Conservation (phyloP, 108 stramenopile species). For the Nitzschia sp. region DNA sequence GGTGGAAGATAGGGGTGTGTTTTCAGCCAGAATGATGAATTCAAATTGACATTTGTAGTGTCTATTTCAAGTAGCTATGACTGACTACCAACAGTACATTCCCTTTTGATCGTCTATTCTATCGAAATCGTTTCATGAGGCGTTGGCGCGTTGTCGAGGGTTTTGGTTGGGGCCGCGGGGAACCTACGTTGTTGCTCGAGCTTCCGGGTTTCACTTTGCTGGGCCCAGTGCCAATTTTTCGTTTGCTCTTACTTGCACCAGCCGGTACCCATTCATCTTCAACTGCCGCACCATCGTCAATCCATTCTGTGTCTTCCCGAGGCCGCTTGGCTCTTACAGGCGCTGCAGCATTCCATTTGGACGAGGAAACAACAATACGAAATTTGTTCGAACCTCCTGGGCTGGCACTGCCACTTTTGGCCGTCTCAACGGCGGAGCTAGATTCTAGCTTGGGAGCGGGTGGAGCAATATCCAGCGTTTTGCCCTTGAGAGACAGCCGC, state of each 20-base stretch:
- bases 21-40: too few relatives aligned
- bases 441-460: not conserved
- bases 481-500: slow-evolving; percentile 11
- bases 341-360: not conserved
- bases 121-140: slow-evolving; percentile 31
- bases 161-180: not conserved
- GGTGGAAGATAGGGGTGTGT: slow-evolving; percentile 27
- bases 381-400: not conserved
- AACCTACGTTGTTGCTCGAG: not conserved
- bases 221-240: not conserved
- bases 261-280: slow-evolving; percentile 38
- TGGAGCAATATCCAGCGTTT: not conserved
- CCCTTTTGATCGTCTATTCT: not conserved
- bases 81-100: not conserved
- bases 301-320: slow-evolving; percentile 30
- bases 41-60: not conserved
- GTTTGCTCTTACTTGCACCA: not conserved
- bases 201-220: not conserved
- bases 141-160: slow-evolving; percentile 22
- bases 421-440: not conserved
- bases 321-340: slow-evolving; percentile 5
- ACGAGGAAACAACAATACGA: slow-evolving; percentile 28
- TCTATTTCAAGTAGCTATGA: not conserved
- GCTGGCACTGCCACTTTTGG: not conserved
- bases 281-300: slow-evolving; percentile 1